These are phyloP conservation scores for Teunomyces lycoperdinae DNA, from an alignment of 805 yeast species.

Conservation along the genomic window DNA sequence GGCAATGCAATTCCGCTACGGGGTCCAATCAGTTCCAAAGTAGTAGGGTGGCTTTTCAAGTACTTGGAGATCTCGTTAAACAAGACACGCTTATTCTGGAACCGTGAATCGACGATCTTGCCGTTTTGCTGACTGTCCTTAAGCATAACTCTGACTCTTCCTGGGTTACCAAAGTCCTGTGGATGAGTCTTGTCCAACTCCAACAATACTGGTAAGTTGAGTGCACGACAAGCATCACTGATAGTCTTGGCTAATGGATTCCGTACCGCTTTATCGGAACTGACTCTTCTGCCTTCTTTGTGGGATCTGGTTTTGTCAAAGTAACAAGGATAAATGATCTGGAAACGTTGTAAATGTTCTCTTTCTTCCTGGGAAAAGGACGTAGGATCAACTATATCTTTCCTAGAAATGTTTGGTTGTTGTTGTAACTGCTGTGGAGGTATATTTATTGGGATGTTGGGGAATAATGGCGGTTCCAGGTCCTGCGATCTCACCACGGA, in stretches of 20 bases:
- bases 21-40: conserved; percentile 50
- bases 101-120: conserved; percentile 20
- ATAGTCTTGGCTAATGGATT: conserved; percentile 87
- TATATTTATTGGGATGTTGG: conserved; percentile 21
- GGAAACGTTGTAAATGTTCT: conserved; percentile 65
- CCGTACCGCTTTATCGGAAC: conserved; percentile 62
- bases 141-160: conserved; percentile 79
- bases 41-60: conserved; percentile 66
- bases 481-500: conserved; percentile 62
- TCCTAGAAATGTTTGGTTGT: neutral
- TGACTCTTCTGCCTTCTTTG: conserved; percentile 81
- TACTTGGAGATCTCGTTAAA: conserved; percentile 59
- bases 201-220: conserved; percentile 44
- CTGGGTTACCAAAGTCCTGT: conserved; percentile 96
- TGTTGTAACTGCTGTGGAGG: conserved; percentile 14
- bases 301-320: conserved; percentile 78
- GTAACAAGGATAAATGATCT: conserved; percentile 85
- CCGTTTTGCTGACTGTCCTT: conserved; percentile 48
- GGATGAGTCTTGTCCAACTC: conserved; percentile 91
- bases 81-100: conserved; percentile 58
- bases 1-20: conserved; percentile 60
- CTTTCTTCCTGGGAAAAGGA: conserved; percentile 53
- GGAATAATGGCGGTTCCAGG: conserved; percentile 23
- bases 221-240: conserved; percentile 63
- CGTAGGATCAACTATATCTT: conserved; percentile 28